These are phyloP conservation scores for Melampsora abietis-canadensis DNA, from an alignment of 1,284 basidiomycete species.

Conservation along the genomic window DNA sequence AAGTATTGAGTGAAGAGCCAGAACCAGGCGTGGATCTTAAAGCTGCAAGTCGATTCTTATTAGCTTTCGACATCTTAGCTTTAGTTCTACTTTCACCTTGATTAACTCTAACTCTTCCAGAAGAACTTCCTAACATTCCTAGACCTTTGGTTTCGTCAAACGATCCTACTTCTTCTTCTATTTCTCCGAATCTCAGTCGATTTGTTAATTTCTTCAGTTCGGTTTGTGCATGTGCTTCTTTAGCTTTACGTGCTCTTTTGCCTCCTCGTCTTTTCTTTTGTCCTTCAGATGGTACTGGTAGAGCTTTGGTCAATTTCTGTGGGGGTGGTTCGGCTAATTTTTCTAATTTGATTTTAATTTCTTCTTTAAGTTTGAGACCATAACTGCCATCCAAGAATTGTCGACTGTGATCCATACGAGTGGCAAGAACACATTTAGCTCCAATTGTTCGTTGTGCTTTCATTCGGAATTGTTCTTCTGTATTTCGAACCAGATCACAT, in stretches of 20 bases:
- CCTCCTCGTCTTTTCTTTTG: conserved; percentile 85
- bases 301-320: conserved; percentile 84
- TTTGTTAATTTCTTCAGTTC: conserved; percentile 96
- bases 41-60: conserved; percentile 69
- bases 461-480: conserved; percentile 84
- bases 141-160: conserved; percentile 95
- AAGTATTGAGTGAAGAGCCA: conserved; percentile 46
- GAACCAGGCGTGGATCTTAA: conserved; percentile 59
- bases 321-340: conserved; percentile 90
- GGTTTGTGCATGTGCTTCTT: conserved; percentile 94
- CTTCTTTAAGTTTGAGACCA: conserved; percentile 73
- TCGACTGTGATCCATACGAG: conserved; percentile 85
- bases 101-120: conserved; percentile 82
- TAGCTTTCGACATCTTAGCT: conserved; percentile 96
- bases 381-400: conserved; percentile 64
- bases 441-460: conserved; percentile 89
- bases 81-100: conserved; percentile 80
- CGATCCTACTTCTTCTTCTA: conserved; percentile 90
- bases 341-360: conserved; percentile 86
- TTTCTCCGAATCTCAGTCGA: conserved; percentile 90
- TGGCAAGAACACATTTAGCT: conserved; percentile 84
- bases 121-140: conserved; percentile 78
- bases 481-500: conserved; percentile 76
- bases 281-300: conserved; percentile 94
- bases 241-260: conserved; percentile 90